These are phyloP conservation scores for Nymphaea colorata DNA, from an alignment of 164 flowering plant genomes.

Conservation along the genomic window DNA sequence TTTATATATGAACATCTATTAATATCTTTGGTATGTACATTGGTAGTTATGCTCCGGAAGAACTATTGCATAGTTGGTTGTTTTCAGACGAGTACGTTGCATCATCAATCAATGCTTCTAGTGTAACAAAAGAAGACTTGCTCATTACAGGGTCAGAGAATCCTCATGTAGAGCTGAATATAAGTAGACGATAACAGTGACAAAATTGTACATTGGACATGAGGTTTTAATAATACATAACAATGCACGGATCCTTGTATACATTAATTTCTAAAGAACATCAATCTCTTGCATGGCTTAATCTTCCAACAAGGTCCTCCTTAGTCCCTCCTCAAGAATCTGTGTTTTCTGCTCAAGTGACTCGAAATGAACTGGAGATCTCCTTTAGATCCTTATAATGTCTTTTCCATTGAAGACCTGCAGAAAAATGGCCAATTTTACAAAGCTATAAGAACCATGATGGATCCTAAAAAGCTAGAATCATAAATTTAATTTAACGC, in stretches of 20 bases:
- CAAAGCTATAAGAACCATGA: background rate
- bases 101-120: too few species aligned
- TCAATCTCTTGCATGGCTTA: background rate
- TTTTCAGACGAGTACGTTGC: too few species aligned
- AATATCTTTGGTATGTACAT: background rate
- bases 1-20: too few species aligned
- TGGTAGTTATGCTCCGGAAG: background rate
- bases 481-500: background rate
- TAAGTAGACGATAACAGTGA: too few species aligned
- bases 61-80: background rate
- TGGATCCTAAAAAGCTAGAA: background rate
- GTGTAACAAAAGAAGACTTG: too few species aligned
- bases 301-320: background rate
- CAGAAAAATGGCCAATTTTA: constrained; percentile 3
- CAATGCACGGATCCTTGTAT: background rate
- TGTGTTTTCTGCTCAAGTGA: constrained; percentile 22
- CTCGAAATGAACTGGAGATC: constrained; percentile 76
- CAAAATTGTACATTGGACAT: background rate
- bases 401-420: constrained; percentile 96
- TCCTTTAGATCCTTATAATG: constrained; percentile 65
- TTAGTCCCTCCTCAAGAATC: background rate
- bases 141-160: too few species aligned
- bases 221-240: background rate
- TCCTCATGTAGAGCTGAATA: too few species aligned
- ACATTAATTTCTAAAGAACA: background rate